Evolutionary conservation across 306 rosid species (phyloP), one percentile per base, ranked within the genome.

Genomic region (Fagus sylvatica): DNA sequence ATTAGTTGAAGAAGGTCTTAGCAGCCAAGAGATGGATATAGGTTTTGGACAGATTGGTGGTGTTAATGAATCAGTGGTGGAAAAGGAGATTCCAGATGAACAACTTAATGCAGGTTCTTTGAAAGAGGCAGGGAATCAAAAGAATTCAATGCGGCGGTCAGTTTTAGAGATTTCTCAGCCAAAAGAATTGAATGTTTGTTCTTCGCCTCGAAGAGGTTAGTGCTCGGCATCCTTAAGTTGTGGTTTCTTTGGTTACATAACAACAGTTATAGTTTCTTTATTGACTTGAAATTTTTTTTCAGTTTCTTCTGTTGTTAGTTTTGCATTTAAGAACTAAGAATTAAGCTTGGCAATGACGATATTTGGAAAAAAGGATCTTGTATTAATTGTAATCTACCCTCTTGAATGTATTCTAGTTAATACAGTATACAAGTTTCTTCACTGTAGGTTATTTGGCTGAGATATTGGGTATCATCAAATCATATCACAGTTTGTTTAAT

Each of bases 191-290:
- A 60, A 76, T 69, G 79, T 51, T 67, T 66, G 75, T 83, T 79
- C 89, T 73, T 85, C 92, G 4, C 79, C 80, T 33, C 32, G 11
- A 57, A 81, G 37, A 88, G 94, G 98, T 93, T 78, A 68, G 87
- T 80, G 80, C 65, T 53, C 22, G 22, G 53, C 74, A 48, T 59
- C 74, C 83, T 28, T 32, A 16, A 53, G 56, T 76, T 59, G 49
- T 55, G 22, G 54, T 73, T 71, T 74, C 22, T 73, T 57, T 62
- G 70, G 64, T 78, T 51, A 34, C 43, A 75, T 42, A 78, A 43
- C 37, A 46, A 59, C 2, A 72, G 16, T 79, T 72, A 67, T 77
- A 10, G 51, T 46, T 46, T 54, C 15, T 13, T 59, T 16, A 12
- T 48, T 72, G 16, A 37, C 48, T 16, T 37, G 32, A 65, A 65